Evolutionary conservation across 306 rosid genomes (phyloP), one percentile per base, ranked within the genome.

Genomic region (Myrica gale): DNA sequence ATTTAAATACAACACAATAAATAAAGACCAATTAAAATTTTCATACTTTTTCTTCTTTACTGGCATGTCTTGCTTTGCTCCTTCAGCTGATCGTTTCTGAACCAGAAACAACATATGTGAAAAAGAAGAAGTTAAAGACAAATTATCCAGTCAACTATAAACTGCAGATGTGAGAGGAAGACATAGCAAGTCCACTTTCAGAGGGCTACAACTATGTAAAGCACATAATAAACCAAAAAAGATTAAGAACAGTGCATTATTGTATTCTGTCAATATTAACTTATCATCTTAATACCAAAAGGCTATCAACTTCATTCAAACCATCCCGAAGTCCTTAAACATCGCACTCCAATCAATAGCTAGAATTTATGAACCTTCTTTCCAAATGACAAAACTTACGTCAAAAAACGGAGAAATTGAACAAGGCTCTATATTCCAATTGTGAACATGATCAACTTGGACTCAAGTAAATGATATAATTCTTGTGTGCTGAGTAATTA

Each of bases 21-120:
- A 23, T 1, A 23, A 23, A 1, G 26, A 23, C 26, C 26, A 23
- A 23, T 23, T 23, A 23, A 23, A 23, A 23, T 23, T 1, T 23
- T 23, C 26, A 0, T 23, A 90, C 90, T 88, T 95, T 78, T 95
- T 98, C 89, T 89, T 95, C 79, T 95, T 95, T n/a, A 79, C 76
- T n/a, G 96, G 81, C 75, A 88, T 68, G 80, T 97, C 97, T 79
- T 90, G 98, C 88, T 92, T 95, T 78, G 88, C 97, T 70, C 88
- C 97, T 78, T 95, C 99, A 32, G 41, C 69, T 77, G 96, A 77
- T 84, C 90, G 84, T 92, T 90, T 95, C 99, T 95, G 88, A 71
- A 85, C 73, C 74, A 70, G 56, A 77, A 63, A 41, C n/a, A 15
- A 41, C 48, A 65, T 7, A 8, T 21, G 47, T 26, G n/a, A 50